phyloP scores from a whole-genome alignment of 306 rosid genomes.

The Cicer pinnatifidum region DNA sequence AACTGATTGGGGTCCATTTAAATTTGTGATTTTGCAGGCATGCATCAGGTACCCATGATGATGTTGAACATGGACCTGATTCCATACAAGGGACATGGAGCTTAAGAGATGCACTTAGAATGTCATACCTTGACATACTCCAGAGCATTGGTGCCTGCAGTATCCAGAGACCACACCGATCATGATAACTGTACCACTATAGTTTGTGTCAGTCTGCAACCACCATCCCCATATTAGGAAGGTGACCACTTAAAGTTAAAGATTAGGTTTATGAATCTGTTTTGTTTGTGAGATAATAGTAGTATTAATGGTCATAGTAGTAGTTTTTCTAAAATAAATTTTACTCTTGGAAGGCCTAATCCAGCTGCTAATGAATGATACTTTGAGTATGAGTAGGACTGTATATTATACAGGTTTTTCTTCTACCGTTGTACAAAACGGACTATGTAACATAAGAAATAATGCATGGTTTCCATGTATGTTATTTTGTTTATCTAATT shows the following conservation, averaged over 20 bases:
- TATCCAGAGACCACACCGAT: not conserved
- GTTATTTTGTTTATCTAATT: not conserved
- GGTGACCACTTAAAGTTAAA: not conserved
- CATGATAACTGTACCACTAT: constrained; percentile 6
- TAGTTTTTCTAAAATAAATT: not conserved
- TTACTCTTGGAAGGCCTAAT: not conserved
- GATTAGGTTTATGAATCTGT: not conserved
- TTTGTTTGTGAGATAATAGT: constrained; percentile 14
- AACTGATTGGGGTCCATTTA: constrained; percentile 10
- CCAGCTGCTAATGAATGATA: constrained; percentile 2
- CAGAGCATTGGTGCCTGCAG: not conserved
- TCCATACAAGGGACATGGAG: not conserved
- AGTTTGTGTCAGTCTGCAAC: not conserved
- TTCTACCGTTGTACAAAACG: not conserved
- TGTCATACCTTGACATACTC: constrained; percentile 2
- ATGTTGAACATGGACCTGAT: not conserved
- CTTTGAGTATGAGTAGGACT: not conserved
- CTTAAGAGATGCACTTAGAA: not conserved
- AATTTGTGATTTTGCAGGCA: constrained; percentile 1
- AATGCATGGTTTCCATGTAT: not conserved
- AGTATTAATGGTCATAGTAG: not conserved
- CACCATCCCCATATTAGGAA: constrained; percentile 3
- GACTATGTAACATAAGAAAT: not conserved
- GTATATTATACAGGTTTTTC: not conserved
- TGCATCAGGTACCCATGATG: not conserved